Conservation (phyloP, 345 rosid genomes). For the Ceriops zippeliana region DNA sequence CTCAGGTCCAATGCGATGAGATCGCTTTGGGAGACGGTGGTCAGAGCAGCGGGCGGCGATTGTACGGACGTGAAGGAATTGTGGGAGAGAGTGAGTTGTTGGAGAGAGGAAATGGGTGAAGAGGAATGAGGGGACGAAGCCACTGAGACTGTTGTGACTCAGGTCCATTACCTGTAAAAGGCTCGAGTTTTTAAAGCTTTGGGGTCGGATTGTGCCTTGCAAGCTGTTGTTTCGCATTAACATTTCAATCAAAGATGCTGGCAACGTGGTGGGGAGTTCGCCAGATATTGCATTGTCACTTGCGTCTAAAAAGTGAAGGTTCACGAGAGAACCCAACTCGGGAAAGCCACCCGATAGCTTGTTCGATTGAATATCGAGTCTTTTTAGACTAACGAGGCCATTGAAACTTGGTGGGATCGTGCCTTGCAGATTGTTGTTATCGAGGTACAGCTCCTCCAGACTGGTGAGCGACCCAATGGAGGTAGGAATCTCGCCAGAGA, state of each 20-base stretch:
- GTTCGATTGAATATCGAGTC: slow-evolving; percentile 76
- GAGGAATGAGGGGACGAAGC: slow-evolving; percentile 45
- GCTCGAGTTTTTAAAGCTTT: slow-evolving; percentile 27
- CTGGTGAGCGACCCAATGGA: slow-evolving; percentile 50
- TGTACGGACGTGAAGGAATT: slow-evolving; percentile 58
- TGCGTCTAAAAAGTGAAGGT: slow-evolving; percentile 56
- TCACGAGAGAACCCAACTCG: slow-evolving; percentile 48
- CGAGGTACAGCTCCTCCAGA: slow-evolving; percentile 64
- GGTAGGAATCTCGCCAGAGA: slow-evolving; percentile 60
- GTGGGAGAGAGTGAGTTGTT: slow-evolving; percentile 74
- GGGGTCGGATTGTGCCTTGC: slow-evolving; percentile 44
- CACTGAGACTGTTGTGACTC: slow-evolving; percentile 58
- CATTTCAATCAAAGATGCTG: slow-evolving; percentile 58
- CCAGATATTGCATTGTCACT: slow-evolving; percentile 72
- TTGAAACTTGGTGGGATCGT: slow-evolving; percentile 50
- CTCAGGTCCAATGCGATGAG: slow-evolving; percentile 46
- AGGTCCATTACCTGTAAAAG: slow-evolving; percentile 67
- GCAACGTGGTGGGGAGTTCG: slow-evolving; percentile 45
- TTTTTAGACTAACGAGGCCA: slow-evolving; percentile 39
- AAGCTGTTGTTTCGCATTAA: slow-evolving; percentile 66
- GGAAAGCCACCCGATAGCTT: slow-evolving; percentile 59
- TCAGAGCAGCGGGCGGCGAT: slow-evolving; percentile 25
- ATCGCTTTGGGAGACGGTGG: slow-evolving; percentile 33
- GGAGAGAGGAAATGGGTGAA: slow-evolving; percentile 66
- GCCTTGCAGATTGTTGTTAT: slow-evolving; percentile 59